A percentile compares a stretch with the other conserved stretches of the same genome.
These are phyloP conservation scores for Persicaria tinctoria DNA, from an alignment of 148 eudicot genomes.

Conservation along the genomic window DNA sequence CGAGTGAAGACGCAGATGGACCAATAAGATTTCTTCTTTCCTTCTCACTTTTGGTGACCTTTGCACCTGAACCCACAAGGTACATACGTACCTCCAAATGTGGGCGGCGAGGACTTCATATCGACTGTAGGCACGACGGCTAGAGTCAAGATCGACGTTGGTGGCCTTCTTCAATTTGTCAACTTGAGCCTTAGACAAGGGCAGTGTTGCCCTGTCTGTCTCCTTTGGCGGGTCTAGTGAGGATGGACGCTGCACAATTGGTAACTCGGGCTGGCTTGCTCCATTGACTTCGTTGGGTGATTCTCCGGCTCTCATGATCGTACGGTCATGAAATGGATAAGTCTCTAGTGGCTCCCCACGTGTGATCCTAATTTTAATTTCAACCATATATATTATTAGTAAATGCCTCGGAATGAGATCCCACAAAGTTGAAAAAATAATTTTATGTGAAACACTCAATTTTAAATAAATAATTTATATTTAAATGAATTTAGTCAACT, in stretches of 20 bases:
- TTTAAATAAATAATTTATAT: no score
- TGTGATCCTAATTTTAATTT: neutral
- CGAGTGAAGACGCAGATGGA: no score
- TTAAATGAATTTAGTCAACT: no score
- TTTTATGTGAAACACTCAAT: no score
- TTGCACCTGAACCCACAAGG: no score
- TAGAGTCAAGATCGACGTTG: neutral
- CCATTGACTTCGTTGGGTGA: neutral
- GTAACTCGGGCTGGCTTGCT: neutral
- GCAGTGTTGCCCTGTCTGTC: conserved; percentile 10
- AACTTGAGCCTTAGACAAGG: conserved; percentile 21
- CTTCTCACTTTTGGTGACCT: no score
- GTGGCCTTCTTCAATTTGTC: conserved; percentile 29
- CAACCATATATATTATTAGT: no score
- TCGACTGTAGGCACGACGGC: conserved; percentile 23
- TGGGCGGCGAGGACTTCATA: conserved; percentile 41
- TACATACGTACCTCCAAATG: conserved; percentile 24
- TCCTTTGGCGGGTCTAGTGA: neutral
- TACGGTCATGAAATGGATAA: conserved; percentile 1
- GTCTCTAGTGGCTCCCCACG: conserved; percentile 10
- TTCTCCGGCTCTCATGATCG: conserved; percentile 8
- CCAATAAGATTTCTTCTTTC: no score
- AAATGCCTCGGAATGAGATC: no score
- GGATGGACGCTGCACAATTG: neutral
- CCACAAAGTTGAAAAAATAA: no score